Base-by-base conservation (phyloP, 176 grass and related monocot genomes). In the Eremochloa ophiuroides region DNA sequence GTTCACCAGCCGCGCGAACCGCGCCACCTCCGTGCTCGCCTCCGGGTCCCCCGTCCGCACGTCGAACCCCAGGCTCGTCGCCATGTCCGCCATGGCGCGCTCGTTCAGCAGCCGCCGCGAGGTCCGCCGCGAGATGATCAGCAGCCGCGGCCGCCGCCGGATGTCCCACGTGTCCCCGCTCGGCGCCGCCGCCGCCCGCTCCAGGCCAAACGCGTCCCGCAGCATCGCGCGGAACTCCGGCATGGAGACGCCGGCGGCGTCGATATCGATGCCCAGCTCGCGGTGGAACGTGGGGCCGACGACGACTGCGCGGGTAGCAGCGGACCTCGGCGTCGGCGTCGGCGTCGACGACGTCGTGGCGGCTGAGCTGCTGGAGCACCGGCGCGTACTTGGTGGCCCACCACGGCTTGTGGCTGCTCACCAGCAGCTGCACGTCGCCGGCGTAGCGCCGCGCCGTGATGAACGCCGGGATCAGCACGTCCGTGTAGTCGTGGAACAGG, bases 1-100 rank as follows among this genome's bases (percentile, higher is more conserved):
- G 79, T 98, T 98, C 78, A 98, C 96, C 79, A 95, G 87, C 62
- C 96, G 78, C 8, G 96, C 87, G 82, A 98, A 95, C 86, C 88
- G 84, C 62, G 82, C 73, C 51, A 90, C 84, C 48, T 98, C 96
- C 43, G 90, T 86, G 81, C 70, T 91, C 20, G 65, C 43, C 33
- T 95, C 90, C 17, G 93, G 96, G 84, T 95, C 87, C 1, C 88
- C 93, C 1, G 86, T 48, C 8, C 96, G 80, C 62, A 91, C 92
- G 72, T 94, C 89, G 92, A 89, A 94, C 2, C 92, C 89, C 8
- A 94, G 73, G 73, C 89, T 94, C 73, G 43, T 73, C 0, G 92
- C 92, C 92, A 94, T 89, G 89, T 89, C 89, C 47, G 22, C 81
- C 87, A 94, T 91, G 30, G 77, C 89, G 26, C 71, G 71, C 89